These are phyloP conservation scores for Fraxinus nigra DNA, from an alignment of 305 asterid species.

Conservation along the genomic window DNA sequence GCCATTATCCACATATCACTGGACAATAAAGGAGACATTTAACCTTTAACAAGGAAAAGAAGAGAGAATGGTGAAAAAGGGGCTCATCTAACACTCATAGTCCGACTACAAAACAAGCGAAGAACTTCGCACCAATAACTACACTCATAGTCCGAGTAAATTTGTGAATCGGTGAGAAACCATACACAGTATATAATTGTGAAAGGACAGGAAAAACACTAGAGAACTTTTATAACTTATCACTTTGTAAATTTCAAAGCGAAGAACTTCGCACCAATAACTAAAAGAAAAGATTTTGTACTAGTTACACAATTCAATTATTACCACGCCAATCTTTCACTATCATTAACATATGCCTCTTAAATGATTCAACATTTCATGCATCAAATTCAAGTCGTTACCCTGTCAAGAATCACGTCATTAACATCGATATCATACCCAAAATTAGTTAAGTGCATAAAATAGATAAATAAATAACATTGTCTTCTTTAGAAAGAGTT, in stretches of 20 bases:
- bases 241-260: background rate
- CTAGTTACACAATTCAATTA: background rate
- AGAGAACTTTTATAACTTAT: background rate
- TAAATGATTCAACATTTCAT: background rate
- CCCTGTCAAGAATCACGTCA: background rate
- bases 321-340: background rate
- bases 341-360: background rate
- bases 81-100: background rate
- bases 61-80: background rate
- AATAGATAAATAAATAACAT: background rate
- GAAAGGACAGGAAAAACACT: background rate
- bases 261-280: background rate
- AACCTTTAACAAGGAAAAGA: background rate
- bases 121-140: background rate
- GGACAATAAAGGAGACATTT: background rate
- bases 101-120: background rate
- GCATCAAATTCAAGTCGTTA: background rate
- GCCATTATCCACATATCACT: background rate
- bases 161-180: background rate
- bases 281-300: background rate
- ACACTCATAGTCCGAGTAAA: background rate
- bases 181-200: background rate
- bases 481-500: background rate
- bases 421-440: background rate
- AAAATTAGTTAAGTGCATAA: background rate